Base-by-base conservation (phyloP, 2,329 filamentous ascomycete genomes). In the Ceratocystis diversiconidia region DNA sequence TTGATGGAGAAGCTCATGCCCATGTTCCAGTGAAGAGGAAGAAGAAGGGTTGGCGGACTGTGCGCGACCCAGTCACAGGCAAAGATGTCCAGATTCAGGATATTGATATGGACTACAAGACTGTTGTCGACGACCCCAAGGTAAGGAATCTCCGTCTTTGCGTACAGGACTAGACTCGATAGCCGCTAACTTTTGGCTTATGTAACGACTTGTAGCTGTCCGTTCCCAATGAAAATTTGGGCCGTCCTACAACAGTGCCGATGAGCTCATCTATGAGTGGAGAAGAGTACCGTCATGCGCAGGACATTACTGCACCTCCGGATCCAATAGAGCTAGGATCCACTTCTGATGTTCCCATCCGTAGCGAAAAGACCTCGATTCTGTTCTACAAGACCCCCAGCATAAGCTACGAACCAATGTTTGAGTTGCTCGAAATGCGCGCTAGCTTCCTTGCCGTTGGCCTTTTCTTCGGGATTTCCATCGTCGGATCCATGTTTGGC, bases 311-410 rank as follows among this genome's bases (percentile, higher is more conserved):
- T 0, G 89, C 92, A 0, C 92, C 92, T 1, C 92, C 92, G 1
- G 92, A 95, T 70, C 92, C 92, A 0, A 79, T 96, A 22, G 85
- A 86, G 17, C 82, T 86, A 66, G 90, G 90, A 28, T 85, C 87
- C 43, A 97, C 92, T 0, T 92, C 90, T 30, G 94, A 97, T 75
- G 91, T 97, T 1, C 94, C 94, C 2, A 95, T 97, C 67, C 89
- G 92, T 72, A 92, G 92, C 71, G 92, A 97, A 73, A 96, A 94
- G 81, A 97, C 94, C 2, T 96, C 96, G 69, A 86, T 97, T 19
- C 81, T 96, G 36, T 97, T 97, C 75, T 92, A 96, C 74, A 92
- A 94, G 17, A 97, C 92, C 0, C 92, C 92, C 0, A 88, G 88
- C 0, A 83, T 96, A 70, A 90, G 87, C 77, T 96, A 90, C 72